Evolutionary conservation across 2,329 filamentous ascomycete genomes (phyloP), one percentile per base, ranked within the genome.

Genomic region (Eutypella sp.): DNA sequence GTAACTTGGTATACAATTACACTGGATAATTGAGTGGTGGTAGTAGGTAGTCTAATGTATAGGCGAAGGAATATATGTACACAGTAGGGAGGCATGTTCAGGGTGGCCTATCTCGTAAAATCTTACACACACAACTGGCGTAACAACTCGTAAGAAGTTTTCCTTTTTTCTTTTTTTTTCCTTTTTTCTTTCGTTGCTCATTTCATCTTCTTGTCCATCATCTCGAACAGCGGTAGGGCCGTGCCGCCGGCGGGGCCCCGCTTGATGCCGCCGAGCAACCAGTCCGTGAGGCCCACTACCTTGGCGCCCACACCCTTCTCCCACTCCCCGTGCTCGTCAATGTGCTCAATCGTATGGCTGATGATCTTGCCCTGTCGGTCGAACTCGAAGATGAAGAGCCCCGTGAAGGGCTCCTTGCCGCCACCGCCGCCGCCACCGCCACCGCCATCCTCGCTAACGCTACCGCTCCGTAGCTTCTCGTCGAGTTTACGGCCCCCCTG

Each of bases 321-420:
- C 82, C 86, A 95, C 49, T 89, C 82, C 33, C 85, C 81, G 15
- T 85, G 84, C 58, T 93, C 85, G 58, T 96, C 87, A 1, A 88
- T 87, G 68, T 95, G 88, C 68, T 99, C 93, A 59, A 99, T 97
- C 0, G 89, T 95, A 66, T 97, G 93, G 55, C 82, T 89, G 40
- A 87, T 68, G 29, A 99, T 82, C 52, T 89, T 78, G 1, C 93
- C 93, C 57, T 95, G 79, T 40, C 82, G 76, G 61, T 97, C 93
- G 63, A 99, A 99, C 54, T 95, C 89, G 64, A 99, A 99, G 48
- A 96, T 85, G 67, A 97, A 99, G 10, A 97, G 68, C 0, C 93
- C 93, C 1, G 84, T 88, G 57, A 97, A 97, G 60, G 91, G 86
- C 59, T 87, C 85, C 49, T 79, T 79, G 41, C 80, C 77, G 46